phyloP scores from a whole-genome alignment of 495 filamentous ascomycete species.

The Penicillium manginii region DNA sequence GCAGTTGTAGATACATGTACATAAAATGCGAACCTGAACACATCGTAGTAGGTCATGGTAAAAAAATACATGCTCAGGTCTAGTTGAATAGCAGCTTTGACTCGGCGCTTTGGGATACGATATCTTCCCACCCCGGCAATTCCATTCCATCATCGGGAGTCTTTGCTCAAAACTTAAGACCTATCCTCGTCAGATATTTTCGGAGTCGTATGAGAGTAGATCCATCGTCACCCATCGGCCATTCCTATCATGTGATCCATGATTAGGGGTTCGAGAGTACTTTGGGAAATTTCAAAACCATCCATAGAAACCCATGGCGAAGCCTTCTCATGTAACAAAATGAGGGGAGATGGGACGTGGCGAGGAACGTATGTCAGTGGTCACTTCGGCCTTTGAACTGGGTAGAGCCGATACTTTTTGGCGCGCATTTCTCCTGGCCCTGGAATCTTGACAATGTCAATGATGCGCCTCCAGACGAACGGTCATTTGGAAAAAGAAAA shows the following conservation, averaged over 20 bases:
- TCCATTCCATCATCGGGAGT: neutral
- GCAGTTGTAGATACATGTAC: neutral
- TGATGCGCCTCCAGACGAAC: too few species aligned
- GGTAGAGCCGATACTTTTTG: too few species aligned
- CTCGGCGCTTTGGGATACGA: neutral
- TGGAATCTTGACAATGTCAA: too few species aligned
- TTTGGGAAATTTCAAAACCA: too few species aligned
- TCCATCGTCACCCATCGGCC: slow-evolving; percentile 18
- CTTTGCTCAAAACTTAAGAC: neutral
- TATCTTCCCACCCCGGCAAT: neutral
- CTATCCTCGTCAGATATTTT: neutral
- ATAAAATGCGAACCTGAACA: too few species aligned
- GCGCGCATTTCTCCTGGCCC: too few species aligned
- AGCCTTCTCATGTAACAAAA: slow-evolving; percentile 8
- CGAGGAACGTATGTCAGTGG: slow-evolving; percentile 67
- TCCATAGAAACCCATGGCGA: slow-evolving; percentile 1
- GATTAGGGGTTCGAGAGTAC: too few species aligned
- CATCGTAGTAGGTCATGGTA: neutral
- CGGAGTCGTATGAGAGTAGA: slow-evolving; percentile 8
- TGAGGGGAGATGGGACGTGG: slow-evolving; percentile 17
- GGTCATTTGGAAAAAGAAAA: too few species aligned
- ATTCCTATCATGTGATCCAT: slow-evolving; percentile 3
- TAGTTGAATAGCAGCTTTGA: neutral
- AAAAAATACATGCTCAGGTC: neutral
- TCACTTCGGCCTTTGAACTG: slow-evolving; percentile 33